Evolutionary conservation across 371 early-diverging fungal species (phyloP), one percentile per base, ranked within the genome.

Genomic region (Dichotomocladium elegans): DNA sequence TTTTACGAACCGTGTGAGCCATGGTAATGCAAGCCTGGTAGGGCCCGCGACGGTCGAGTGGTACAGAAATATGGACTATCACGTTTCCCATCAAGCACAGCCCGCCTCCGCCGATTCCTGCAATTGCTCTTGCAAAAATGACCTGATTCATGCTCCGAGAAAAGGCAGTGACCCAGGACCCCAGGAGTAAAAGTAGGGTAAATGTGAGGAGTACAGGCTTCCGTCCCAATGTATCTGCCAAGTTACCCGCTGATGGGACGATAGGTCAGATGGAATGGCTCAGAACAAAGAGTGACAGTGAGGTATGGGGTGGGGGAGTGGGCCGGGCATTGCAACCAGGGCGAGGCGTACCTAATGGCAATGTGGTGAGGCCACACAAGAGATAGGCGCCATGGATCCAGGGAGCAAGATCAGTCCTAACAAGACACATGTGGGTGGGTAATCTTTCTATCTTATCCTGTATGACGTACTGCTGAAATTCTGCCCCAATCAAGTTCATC

Each of bases 31-130:
- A 61, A 0, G 64, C 58, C 35, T 72, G 72, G 33, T 65, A 72
- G 45, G 62, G 62, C 0, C 72, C 68, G 29, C 72, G 46, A 17
- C 53, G 15, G 10, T 68, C 43, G 45, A 61, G 41, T 7, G 68
- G 60, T 1, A 72, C 35, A 2, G 68, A 19, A 42, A 68, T 68
- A 27, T 67, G 68, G 7, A 72, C 35, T 3, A 48, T 17, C 10
- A 48, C 49, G 26, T 48, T 48, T 1, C 22, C 21, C 26, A 48
- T 25, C 2, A 48, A 17, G 8, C 24, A 25, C n/a, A 93, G 60
- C 3, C 75, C 72, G 21, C 89, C 90, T 4, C 91, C 93, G 28
- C 96, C 94, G 29, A 88, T 59, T 14, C 92, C 92, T 6, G 89
- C 81, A 25, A 90, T 55, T 3, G 85, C 89, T 33, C 94, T 78